Evolutionary conservation across 75 land plant species (phyloP), one percentile per base, ranked within the genome.

Genomic region (Pinus albicaulis): DNA sequence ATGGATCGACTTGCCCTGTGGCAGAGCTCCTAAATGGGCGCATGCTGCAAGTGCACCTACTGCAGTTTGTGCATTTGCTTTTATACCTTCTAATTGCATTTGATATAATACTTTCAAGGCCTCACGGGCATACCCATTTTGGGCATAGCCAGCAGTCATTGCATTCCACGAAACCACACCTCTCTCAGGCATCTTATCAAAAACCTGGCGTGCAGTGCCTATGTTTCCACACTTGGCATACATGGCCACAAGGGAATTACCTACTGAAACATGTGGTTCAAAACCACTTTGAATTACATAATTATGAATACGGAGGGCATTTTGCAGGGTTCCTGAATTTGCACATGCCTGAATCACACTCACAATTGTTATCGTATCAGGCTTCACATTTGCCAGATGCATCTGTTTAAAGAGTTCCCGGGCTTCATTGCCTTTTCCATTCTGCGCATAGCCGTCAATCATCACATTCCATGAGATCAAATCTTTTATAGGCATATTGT

Each of bases 221-320:
- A 82, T 26, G 60, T 71, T 74, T 19, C 84, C 80, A 74, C 80
- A 73, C 58, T 73, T 73, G 12, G 58, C 75, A 79, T 74, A 80
- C 72, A 80, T 66, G 52, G 58, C 52, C 52, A 75, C 57, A 11
- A 80, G 73, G 12, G 82, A 76, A 36, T 62, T 79, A 15, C 31
- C 66, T 10, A 79, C 68, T 24, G 73, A 60, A 41, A 52, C 22
- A 62, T 79, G 70, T 52, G 19, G 7, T 20, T 15, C 11, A 31
- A 85, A 71, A 20, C 86, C 80, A 55, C 74, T 58, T 41, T 58
- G 52, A 22, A 77, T 56, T n/a, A 64, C 68, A 56, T 71, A 74
- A 26, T 74, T 55, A 65, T 85, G 86, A 76, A 85, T 26, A 70
- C 74, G 80, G n/a, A 19, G 7, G 60, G n/a, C 60, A 17, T 58